phyloP scores from a whole-genome alignment of 495 filamentous ascomycete species.

The Polyplosphaeria fusca region DNA sequence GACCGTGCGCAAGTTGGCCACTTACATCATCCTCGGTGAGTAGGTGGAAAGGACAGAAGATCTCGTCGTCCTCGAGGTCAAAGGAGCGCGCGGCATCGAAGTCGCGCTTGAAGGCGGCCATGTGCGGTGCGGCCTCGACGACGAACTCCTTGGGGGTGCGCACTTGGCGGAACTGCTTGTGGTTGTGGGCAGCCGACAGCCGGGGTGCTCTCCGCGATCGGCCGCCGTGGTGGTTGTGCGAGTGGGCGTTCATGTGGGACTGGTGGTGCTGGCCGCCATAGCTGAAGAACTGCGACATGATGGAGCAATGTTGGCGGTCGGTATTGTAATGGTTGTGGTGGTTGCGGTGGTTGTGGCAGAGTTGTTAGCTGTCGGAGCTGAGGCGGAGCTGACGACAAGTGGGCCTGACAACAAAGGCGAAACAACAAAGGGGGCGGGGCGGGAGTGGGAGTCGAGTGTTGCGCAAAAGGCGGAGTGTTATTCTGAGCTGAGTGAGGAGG shows the following conservation, averaged over 20 bases:
- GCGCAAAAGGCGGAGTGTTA: slow-evolving; percentile 27
- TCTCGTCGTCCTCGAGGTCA: slow-evolving; percentile 93
- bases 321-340: neutral
- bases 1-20: slow-evolving; percentile 32
- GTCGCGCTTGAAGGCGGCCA: slow-evolving; percentile 72
- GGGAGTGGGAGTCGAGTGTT: neutral
- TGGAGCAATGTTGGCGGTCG: slow-evolving; percentile 6
- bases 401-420: slow-evolving; percentile 36
- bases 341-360: slow-evolving; percentile 9
- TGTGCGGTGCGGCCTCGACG: slow-evolving; percentile 69
- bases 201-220: slow-evolving; percentile 85
- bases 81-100: slow-evolving; percentile 94
- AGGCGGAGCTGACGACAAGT: slow-evolving; percentile 11
- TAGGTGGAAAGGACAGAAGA: slow-evolving; percentile 85
- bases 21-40: slow-evolving; percentile 96
- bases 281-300: slow-evolving; percentile 49
- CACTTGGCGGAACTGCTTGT: slow-evolving; percentile 78
- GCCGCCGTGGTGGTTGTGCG: slow-evolving; percentile 70
- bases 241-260: slow-evolving; percentile 49
- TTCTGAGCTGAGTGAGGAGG: slow-evolving; percentile 15
- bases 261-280: slow-evolving; percentile 60
- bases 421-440: slow-evolving; percentile 38
- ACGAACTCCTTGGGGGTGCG: slow-evolving; percentile 80
- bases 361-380: neutral
- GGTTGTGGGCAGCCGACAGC: slow-evolving; percentile 74